phyloP scores from a whole-genome alignment of 2,329 filamentous ascomycete species.

The Aspergillus novofumigatus region DNA sequence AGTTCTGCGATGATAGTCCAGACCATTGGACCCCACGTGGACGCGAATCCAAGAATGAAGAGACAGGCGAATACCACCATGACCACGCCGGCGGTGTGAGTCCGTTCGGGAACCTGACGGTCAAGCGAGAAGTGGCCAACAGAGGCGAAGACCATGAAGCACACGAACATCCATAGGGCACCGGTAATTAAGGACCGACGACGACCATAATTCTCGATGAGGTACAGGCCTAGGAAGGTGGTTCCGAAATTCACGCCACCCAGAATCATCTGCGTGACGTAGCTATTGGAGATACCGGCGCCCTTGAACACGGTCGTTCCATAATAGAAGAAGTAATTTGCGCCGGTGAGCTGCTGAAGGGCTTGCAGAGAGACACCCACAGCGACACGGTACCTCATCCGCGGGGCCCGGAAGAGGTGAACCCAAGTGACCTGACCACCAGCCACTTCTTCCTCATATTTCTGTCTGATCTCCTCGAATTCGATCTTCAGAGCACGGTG shows the following conservation, averaged over 20 bases:
- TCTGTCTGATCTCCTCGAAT: constrained; percentile 52
- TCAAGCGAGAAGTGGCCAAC: constrained; percentile 47
- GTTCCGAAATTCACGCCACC: constrained; percentile 62
- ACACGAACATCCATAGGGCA: constrained; percentile 63
- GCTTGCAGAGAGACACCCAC: constrained; percentile 42
- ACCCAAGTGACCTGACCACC: constrained; percentile 28
- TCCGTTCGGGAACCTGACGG: constrained; percentile 36
- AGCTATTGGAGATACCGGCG: constrained; percentile 61
- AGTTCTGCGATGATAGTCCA: constrained; percentile 45
- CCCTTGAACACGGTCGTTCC: constrained; percentile 50
- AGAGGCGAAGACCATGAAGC: constrained; percentile 61
- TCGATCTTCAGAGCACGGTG: constrained; percentile 51
- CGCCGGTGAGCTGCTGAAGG: constrained; percentile 42
- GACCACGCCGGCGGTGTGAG: constrained; percentile 53
- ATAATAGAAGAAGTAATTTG: constrained; percentile 54
- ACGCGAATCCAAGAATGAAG: constrained; percentile 67
- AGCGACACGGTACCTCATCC: constrained; percentile 40
- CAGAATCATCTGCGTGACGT: constrained; percentile 62
- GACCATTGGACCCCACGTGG: constrained; percentile 61
- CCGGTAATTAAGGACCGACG: constrained; percentile 63
- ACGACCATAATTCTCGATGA: constrained; percentile 66
- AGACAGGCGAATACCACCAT: constrained; percentile 69
- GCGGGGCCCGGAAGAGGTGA: constrained; percentile 39
- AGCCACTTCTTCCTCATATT: constrained; percentile 49
- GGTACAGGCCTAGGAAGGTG: constrained; percentile 63